A percentile compares a stretch with the other conserved stretches of the same genome.
phyloP scores from a whole-genome alignment of 768 basidiomycete species.

The Lyophyllum decastes region DNA sequence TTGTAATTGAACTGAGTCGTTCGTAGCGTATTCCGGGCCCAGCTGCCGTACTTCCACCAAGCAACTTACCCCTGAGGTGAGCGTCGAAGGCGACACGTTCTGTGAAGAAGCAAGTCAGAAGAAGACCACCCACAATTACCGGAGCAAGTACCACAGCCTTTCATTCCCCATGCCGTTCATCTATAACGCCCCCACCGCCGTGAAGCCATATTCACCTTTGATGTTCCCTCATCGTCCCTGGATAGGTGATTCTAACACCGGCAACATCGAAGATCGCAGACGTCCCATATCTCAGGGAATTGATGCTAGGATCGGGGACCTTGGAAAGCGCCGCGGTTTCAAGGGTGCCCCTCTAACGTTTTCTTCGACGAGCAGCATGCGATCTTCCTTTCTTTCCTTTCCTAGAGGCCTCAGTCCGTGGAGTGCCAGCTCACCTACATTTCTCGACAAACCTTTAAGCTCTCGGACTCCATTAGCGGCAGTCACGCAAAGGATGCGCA shows the following conservation, averaged over 20 bases:
- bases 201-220: not conserved
- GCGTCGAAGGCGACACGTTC: not conserved
- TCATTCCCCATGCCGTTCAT: not conserved
- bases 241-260: not conserved
- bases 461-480: slow-evolving; percentile 24
- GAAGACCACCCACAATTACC: not conserved
- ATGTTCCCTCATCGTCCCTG: not conserved
- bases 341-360: slow-evolving; percentile 28
- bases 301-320: slow-evolving; percentile 19
- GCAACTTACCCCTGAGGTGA: not conserved
- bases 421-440: slow-evolving; percentile 11
- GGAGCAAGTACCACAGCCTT: not conserved
- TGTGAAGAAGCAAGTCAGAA: not conserved
- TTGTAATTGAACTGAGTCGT: not conserved
- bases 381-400: slow-evolving; percentile 22
- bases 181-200: not conserved
- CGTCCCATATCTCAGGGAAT: not conserved
- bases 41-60: not conserved
- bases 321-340: slow-evolving; percentile 32
- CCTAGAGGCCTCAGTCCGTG: slow-evolving; percentile 19
- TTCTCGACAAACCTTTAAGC: slow-evolving; percentile 5
- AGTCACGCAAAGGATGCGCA: slow-evolving; percentile 24
- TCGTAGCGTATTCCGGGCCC: not conserved
- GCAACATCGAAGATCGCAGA: not conserved
- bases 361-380: slow-evolving; percentile 5